Percentiles rank a stretch among this genome's conserved stretches.
Evolutionary conservation across 495 filamentous ascomycete genomes (phyloP).

Genomic region (Aspergillus sclerotioniger): DNA sequence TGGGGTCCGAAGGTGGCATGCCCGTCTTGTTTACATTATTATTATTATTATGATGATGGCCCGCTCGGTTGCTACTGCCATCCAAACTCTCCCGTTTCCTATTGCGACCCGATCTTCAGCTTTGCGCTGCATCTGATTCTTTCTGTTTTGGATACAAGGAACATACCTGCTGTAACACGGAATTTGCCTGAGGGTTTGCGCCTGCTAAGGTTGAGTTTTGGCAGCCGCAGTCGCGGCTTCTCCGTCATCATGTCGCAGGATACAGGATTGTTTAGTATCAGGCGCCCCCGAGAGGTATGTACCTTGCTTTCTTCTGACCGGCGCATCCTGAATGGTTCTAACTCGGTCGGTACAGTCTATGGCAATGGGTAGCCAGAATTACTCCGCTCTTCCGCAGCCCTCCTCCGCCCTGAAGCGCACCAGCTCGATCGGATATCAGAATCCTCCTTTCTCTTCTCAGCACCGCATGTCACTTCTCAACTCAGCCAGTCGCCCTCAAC

Average conservation of each 20-base stretch:
- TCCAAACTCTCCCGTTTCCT: conserved; percentile 4
- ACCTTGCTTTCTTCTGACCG: not conserved
- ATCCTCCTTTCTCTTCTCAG: conserved; percentile 61
- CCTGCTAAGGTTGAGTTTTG: not conserved
- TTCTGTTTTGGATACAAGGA: conserved; percentile 1
- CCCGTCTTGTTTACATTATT: conserved; percentile 19
- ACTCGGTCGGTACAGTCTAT: conserved; percentile 16
- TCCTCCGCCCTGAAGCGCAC: conserved; percentile 95
- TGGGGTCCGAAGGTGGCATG: conserved; percentile 22
- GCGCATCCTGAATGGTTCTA: conserved; percentile 6
- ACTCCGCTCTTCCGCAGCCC: conserved; percentile 80
- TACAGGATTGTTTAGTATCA: conserved; percentile 70
- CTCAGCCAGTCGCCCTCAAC: conserved; percentile 81
- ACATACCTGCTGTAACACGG: not conserved
- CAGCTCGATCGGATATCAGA: conserved; percentile 71
- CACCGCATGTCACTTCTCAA: conserved; percentile 83
- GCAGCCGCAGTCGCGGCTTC: conserved; percentile 35
- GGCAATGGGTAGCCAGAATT: conserved; percentile 70
- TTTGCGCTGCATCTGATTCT: not conserved
- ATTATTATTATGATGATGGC: conserved; percentile 31
- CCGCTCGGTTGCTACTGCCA: conserved; percentile 9
- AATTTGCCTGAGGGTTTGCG: not conserved
- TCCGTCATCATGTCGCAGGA: conserved; percentile 68
- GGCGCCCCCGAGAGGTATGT: conserved; percentile 68
- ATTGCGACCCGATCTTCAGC: conserved; percentile 1